Base-by-base conservation (phyloP, 2,329 filamentous ascomycete genomes). In the Talaromyces sp. region DNA sequence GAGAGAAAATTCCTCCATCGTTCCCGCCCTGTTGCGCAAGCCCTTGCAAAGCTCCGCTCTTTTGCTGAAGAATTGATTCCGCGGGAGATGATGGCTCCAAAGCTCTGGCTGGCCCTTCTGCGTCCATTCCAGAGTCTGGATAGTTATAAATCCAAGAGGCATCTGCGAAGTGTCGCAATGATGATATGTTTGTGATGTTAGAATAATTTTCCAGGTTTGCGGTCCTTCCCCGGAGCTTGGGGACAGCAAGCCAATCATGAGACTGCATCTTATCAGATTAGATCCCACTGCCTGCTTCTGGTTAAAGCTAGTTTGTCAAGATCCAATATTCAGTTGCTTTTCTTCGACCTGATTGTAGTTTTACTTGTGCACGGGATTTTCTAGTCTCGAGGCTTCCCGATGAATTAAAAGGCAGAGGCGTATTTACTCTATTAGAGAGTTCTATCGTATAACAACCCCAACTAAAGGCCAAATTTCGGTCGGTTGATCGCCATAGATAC, bases 1-100 rank as follows among this genome's bases (percentile, higher is more conserved):
- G 81, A 13, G 80, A 75, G 50, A 80, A 71, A 59, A 82, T 70
- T 56, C 79, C 75, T 14, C 64, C 59, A 43, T 75, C 76, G 64
- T 81, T 79, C 31, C 74, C 69, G 56, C 70, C 70, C 50, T 71
- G 68, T 68, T 75, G 72, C 48, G 60, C 68, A 41, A 71, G 68
- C 37, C 70, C 69, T 64, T 71, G 69, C 45, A 73, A 65, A 16
- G 74, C 71, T 65, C 76, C 72, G 62, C 72, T 72, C 63, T 67
- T 76, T 63, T 76, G 76, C 66, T 76, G 76, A 24, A 75, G 67
- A 65, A 79, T 74, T 63, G 77, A 67, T 62, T 78, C 76, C 64
- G 70, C 72, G 61, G 76, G 69, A 65, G 73, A 74, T 60, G 73
- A 69, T 59, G 69, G 63, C 64, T 69, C 71, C 63, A 72, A 69